Percentiles rank a stretch among this genome's conserved stretches.
These are phyloP conservation scores for Tillandsia leiboldiana DNA, from an alignment of 176 grass and related monocot species.

Conservation along the genomic window DNA sequence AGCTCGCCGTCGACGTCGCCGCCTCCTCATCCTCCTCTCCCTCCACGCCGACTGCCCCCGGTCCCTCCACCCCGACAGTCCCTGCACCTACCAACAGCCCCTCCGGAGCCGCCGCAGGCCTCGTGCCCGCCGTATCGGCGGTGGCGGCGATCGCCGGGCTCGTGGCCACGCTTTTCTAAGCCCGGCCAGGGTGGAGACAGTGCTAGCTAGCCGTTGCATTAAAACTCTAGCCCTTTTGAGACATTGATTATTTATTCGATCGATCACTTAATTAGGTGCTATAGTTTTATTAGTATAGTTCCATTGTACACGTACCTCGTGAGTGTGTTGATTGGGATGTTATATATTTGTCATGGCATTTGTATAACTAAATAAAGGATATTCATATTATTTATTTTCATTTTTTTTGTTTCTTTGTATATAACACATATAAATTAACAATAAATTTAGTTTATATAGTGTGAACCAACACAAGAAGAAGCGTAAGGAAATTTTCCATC, in stretches of 20 bases:
- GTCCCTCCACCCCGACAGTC: neutral
- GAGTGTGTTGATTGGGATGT: too few species aligned
- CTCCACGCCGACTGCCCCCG: neutral
- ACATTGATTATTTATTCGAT: neutral
- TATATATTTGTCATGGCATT: too few species aligned
- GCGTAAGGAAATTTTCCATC: too few species aligned
- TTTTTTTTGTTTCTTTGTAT: too few species aligned
- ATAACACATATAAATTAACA: too few species aligned
- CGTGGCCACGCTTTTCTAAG: neutral
- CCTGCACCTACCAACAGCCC: neutral
- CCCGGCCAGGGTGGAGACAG: neutral
- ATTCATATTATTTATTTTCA: too few species aligned
- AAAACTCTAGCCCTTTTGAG: neutral
- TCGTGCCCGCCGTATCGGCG: neutral
- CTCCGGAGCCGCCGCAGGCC: neutral
- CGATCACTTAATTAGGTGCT: neutral
- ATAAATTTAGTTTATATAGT: too few species aligned
- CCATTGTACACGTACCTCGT: neutral
- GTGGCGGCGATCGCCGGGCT: neutral
- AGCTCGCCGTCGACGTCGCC: neutral
- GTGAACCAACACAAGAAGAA: too few species aligned
- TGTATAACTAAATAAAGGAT: too few species aligned
- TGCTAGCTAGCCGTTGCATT: neutral
- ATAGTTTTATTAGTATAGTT: neutral
- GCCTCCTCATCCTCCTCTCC: neutral